These are phyloP conservation scores for Colletotrichum endophyticum DNA, from an alignment of 2,329 filamentous ascomycete species.

Conservation along the genomic window DNA sequence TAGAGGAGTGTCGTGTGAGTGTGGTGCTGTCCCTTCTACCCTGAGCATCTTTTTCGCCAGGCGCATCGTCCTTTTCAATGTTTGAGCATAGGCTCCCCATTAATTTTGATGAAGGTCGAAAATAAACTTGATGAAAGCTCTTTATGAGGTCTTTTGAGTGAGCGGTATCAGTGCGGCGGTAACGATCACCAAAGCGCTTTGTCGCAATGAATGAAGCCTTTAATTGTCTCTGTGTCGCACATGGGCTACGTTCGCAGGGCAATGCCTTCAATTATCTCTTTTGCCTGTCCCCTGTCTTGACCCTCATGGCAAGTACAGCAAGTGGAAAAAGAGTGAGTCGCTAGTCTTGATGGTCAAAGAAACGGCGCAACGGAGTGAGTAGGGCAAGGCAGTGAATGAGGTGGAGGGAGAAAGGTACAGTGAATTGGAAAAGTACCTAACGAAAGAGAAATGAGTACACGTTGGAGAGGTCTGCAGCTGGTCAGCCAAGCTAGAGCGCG, in stretches of 20 bases:
- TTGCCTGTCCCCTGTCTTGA: background rate
- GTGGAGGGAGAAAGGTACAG: background rate
- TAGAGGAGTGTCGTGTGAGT: conserved; percentile 6
- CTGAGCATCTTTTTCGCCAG: conserved; percentile 20
- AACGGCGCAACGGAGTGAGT: background rate
- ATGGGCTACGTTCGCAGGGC: background rate
- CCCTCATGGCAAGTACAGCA: background rate
- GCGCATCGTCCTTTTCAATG: conserved; percentile 20
- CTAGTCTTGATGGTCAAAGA: background rate
- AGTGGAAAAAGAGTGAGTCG: background rate
- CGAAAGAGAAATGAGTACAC: background rate
- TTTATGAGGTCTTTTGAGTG: background rate
- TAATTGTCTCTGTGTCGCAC: background rate
- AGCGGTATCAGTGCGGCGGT: background rate
- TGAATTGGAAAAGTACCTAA: background rate
- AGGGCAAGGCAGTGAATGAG: background rate
- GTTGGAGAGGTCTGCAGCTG: background rate
- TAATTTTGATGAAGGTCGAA: background rate
- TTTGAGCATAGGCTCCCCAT: conserved; percentile 23
- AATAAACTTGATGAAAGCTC: background rate
- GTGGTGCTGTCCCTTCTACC: conserved; percentile 9
- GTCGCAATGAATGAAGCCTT: background rate
- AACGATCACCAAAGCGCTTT: background rate
- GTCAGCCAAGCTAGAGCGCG: background rate
- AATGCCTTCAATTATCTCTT: background rate